phyloP scores from a whole-genome alignment of 1,284 basidiomycete genomes.

The Moniliella sp. region DNA sequence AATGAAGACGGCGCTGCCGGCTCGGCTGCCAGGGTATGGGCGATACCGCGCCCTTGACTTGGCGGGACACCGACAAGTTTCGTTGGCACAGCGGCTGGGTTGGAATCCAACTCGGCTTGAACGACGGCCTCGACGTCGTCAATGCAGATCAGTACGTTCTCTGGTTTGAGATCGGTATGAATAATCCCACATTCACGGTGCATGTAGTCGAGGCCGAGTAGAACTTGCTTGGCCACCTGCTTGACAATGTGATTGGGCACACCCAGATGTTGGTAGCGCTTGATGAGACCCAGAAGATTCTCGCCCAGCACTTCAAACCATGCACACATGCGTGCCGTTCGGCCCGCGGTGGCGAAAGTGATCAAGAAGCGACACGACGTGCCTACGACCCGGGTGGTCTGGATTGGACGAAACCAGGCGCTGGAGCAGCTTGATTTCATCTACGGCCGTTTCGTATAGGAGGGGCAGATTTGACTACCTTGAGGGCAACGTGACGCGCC shows the following conservation, averaged over 20 bases:
- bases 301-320: slow-evolving; percentile 99
- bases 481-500: slow-evolving; percentile 84
- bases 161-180: slow-evolving; percentile 84
- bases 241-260: slow-evolving; percentile 76
- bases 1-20: slow-evolving; percentile 76
- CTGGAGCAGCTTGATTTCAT: slow-evolving; percentile 94
- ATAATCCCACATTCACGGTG: no score
- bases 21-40: slow-evolving; percentile 78
- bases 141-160: slow-evolving; percentile 90
- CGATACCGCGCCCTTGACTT: slow-evolving; percentile 67
- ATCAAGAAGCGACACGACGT: slow-evolving; percentile 81
- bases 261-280: slow-evolving; percentile 79
- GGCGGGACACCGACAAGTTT: slow-evolving; percentile 86
- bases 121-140: slow-evolving; percentile 91
- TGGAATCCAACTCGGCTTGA: slow-evolving; percentile 53
- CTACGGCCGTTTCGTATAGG: slow-evolving; percentile 90
- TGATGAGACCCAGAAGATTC: slow-evolving; percentile 90
- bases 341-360: slow-evolving; percentile 89
- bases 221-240: slow-evolving; percentile 87
- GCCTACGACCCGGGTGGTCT: slow-evolving; percentile 24
- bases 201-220: slow-evolving; percentile 90
- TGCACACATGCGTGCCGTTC: slow-evolving; percentile 90
- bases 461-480: slow-evolving; percentile 94
- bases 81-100: slow-evolving; percentile 44
- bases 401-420: no score